phyloP scores from a whole-genome alignment of 495 filamentous ascomycete species.

The Clavariopsis aquatica region DNA sequence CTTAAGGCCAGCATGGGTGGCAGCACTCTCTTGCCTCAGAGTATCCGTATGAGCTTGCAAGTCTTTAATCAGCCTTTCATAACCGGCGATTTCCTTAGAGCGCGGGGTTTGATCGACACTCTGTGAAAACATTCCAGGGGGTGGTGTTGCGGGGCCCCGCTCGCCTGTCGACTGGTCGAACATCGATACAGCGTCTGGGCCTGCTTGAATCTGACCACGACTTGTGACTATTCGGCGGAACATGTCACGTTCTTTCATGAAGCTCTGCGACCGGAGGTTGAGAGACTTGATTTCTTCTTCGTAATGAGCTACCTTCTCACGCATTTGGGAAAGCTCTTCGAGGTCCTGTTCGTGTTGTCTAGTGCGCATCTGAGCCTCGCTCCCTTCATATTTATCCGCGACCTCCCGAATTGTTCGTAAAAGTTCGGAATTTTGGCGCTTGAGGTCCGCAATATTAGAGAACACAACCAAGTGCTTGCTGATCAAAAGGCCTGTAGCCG shows the following conservation, averaged over 20 bases:
- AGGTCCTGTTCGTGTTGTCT: conserved; percentile 69
- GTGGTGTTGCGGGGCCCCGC: conserved; percentile 48
- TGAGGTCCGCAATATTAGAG: conserved; percentile 79
- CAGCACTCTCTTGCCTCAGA: conserved; percentile 79
- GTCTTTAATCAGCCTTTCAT: conserved; percentile 73
- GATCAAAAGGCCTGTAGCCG: conserved; percentile 82
- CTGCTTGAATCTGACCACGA: conserved; percentile 62
- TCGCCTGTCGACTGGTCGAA: conserved; percentile 65
- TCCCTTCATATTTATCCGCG: conserved; percentile 85
- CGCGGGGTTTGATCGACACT: conserved; percentile 49
- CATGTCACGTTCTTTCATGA: conserved; percentile 93
- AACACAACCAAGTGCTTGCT: conserved; percentile 79
- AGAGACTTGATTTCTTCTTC: conserved; percentile 77
- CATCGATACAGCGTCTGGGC: conserved; percentile 61
- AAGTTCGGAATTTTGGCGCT: conserved; percentile 83
- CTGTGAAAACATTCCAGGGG: conserved; percentile 42
- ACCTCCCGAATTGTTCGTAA: conserved; percentile 78
- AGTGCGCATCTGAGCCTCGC: conserved; percentile 73
- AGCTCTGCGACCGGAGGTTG: conserved; percentile 79
- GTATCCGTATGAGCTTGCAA: conserved; percentile 87
- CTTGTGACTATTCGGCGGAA: conserved; percentile 89
- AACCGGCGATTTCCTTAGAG: conserved; percentile 57
- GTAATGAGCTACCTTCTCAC: conserved; percentile 61
- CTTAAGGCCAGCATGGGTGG: conserved; percentile 76
- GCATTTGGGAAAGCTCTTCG: conserved; percentile 69